These are phyloP conservation scores for Goniomonas avonlea DNA, from an alignment of 78 protist genomes.

Conservation along the genomic window DNA sequence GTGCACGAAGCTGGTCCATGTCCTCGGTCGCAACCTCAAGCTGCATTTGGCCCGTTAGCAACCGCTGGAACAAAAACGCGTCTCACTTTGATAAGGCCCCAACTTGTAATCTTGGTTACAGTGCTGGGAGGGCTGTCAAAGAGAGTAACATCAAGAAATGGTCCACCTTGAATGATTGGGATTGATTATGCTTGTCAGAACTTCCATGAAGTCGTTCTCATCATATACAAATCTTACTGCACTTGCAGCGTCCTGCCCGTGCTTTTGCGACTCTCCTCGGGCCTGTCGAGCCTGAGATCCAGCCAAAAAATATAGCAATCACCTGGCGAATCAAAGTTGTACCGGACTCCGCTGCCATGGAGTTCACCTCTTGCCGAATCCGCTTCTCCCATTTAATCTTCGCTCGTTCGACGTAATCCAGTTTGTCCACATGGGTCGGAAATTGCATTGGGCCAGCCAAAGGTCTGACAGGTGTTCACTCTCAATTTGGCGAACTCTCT, in stretches of 20 bases:
- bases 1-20: neutral
- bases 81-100: neutral
- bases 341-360: conserved; percentile 29
- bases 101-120: no score
- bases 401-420: conserved; percentile 9
- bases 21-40: neutral
- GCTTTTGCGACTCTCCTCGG: no score
- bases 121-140: no score
- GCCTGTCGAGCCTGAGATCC: no score
- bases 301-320: no score
- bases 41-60: neutral
- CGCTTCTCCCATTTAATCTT: conserved; percentile 12
- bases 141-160: no score
- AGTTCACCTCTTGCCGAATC: neutral
- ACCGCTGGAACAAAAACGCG: neutral
- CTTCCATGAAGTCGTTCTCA: conserved; percentile 21
- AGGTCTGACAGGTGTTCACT: no score
- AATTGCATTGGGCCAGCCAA: no score
- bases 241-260: no score
- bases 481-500: no score
- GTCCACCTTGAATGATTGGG: neutral
- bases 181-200: neutral
- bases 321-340: no score
- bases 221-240: conserved; percentile 15
- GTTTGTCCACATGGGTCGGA: no score